Percentiles rank a stretch among this genome's conserved stretches.
Evolutionary conservation across 2,329 filamentous ascomycete species (phyloP).

Genomic region (Aspergillus clavatus): DNA sequence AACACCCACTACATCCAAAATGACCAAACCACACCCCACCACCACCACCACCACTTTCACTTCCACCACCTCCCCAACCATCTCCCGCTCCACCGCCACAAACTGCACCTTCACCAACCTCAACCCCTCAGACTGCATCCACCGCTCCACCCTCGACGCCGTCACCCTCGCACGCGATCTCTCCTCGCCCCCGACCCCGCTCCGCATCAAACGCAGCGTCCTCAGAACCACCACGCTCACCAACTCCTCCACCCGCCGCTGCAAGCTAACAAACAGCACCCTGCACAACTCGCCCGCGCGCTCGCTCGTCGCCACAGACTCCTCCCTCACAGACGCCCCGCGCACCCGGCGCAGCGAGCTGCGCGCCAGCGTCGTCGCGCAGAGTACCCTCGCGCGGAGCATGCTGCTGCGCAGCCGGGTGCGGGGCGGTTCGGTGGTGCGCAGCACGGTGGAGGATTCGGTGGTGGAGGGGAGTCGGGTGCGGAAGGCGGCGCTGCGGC

Average conservation of each 20-base stretch:
- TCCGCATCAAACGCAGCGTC: slow-evolving; percentile 13
- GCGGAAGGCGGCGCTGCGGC: slow-evolving; percentile 7
- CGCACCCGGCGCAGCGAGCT: slow-evolving; percentile 14
- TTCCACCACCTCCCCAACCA: neutral
- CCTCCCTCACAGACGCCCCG: slow-evolving; percentile 10
- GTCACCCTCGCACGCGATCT: slow-evolving; percentile 4
- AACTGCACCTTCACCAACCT: slow-evolving; percentile 12
- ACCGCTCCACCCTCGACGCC: slow-evolving; percentile 5
- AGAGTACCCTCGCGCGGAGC: slow-evolving; percentile 10
- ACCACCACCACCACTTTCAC: too few species aligned
- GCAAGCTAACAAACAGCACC: slow-evolving; percentile 11
- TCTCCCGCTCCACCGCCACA: slow-evolving; percentile 9
- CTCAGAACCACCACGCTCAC: slow-evolving; percentile 15
- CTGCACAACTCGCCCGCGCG: slow-evolving; percentile 12
- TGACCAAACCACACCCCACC: neutral
- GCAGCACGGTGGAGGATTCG: slow-evolving; percentile 11
- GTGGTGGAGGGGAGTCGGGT: slow-evolving; percentile 9
- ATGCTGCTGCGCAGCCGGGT: slow-evolving; percentile 10
- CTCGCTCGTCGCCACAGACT: slow-evolving; percentile 9
- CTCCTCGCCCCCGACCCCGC: neutral
- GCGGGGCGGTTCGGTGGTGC: slow-evolving; percentile 9
- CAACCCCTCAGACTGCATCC: slow-evolving; percentile 8
- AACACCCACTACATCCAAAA: neutral
- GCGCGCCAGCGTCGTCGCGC: slow-evolving; percentile 12
- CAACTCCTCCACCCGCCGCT: slow-evolving; percentile 11